phyloP scores from a whole-genome alignment of 208 protist genomes.

The Crithidia thermophila region DNA sequence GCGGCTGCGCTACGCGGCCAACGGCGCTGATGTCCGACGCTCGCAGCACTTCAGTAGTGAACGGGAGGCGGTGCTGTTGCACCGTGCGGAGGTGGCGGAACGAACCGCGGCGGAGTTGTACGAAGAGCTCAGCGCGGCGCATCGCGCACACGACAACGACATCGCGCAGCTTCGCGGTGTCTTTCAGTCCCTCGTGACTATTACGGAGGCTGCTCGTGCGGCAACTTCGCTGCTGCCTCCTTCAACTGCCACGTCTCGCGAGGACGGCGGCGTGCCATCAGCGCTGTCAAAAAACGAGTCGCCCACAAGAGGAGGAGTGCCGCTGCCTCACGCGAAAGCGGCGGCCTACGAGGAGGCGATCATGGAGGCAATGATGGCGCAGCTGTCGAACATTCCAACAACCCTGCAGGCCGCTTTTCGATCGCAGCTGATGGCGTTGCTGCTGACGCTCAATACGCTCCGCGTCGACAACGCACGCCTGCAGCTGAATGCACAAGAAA shows the following conservation, averaged over 20 bases:
- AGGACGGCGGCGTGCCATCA: too few species aligned
- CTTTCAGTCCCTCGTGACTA: conserved; percentile 13
- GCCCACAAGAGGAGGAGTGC: too few species aligned
- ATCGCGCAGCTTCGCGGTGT: conserved; percentile 15
- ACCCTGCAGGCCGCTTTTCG: conserved; percentile 12
- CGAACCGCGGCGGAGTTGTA: conserved; percentile 17
- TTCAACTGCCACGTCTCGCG: too few species aligned
- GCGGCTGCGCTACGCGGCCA: too few species aligned
- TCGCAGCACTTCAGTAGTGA: too few species aligned
- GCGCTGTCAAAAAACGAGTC: too few species aligned
- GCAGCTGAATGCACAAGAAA: background rate
- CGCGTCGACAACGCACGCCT: conserved; percentile 20
- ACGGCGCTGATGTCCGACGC: too few species aligned
- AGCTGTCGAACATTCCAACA: conserved; percentile 8
- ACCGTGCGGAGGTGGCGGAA: conserved; percentile 22
- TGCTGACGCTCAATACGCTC: conserved; percentile 17
- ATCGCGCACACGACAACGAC: conserved; percentile 14
- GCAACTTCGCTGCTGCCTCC: too few species aligned
- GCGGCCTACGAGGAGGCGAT: conserved; percentile 20
- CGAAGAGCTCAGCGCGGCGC: background rate
- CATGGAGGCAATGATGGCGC: conserved; percentile 21
- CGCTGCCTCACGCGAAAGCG: background rate
- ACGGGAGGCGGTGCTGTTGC: conserved; percentile 6
- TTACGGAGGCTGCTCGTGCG: conserved; percentile 5
- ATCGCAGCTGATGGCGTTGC: conserved; percentile 20